These are phyloP conservation scores for Corylus avellana DNA, from an alignment of 306 rosid genomes.

Conservation along the genomic window DNA sequence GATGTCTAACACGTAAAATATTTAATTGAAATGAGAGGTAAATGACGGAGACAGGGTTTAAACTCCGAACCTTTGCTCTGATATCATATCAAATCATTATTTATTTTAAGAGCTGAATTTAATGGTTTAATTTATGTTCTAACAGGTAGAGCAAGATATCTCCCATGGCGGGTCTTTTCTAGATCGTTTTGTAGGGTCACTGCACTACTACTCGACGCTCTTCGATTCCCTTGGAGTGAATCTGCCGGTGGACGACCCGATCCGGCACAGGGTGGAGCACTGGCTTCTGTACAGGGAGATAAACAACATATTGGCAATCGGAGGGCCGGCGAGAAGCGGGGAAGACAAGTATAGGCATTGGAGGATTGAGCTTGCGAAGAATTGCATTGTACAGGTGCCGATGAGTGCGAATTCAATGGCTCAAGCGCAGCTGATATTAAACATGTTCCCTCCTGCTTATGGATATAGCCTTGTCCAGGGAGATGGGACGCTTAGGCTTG, in stretches of 20 bases:
- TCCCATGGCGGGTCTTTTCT: slow-evolving; percentile 66
- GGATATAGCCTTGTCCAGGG: slow-evolving; percentile 76
- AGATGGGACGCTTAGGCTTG: slow-evolving; percentile 74
- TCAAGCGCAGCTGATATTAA: slow-evolving; percentile 82
- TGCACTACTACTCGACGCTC: slow-evolving; percentile 84
- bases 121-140: too few relatives aligned
- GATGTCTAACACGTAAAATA: too few relatives aligned
- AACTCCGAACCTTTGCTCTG: too few relatives aligned
- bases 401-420: slow-evolving; percentile 82
- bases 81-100: too few relatives aligned
- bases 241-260: slow-evolving; percentile 50
- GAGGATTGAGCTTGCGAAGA: slow-evolving; percentile 65
- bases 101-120: too few relatives aligned
- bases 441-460: slow-evolving; percentile 57
- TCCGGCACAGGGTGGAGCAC: slow-evolving; percentile 64
- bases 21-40: too few relatives aligned
- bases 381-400: slow-evolving; percentile 55
- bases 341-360: slow-evolving; percentile 75
- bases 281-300: slow-evolving; percentile 56
- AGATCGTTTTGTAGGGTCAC: slow-evolving; percentile 81
- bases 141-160: slow-evolving; percentile 61
- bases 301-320: slow-evolving; percentile 73
- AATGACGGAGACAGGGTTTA: too few relatives aligned
- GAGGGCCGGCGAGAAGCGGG: slow-evolving; percentile 82
- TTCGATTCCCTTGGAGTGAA: slow-evolving; percentile 77